A percentile compares a stretch with the other conserved stretches of the same genome.
Conservation (phyloP, 2,329 filamentous ascomycete genomes). For the Trichoderma sp. region DNA sequence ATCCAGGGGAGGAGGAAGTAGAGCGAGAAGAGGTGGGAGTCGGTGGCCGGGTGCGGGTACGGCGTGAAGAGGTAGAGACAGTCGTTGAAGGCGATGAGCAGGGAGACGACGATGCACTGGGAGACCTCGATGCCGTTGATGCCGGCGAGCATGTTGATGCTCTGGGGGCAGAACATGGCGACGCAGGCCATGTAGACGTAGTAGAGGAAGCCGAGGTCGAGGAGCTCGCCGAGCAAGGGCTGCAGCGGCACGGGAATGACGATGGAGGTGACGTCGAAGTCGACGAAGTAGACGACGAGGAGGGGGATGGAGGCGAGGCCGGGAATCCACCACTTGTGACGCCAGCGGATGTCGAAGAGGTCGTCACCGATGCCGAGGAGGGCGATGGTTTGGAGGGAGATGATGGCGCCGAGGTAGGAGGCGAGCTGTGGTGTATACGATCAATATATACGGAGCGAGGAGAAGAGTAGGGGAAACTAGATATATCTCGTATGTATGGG, state of each 20-base stretch:
- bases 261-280: slow-evolving; percentile 95
- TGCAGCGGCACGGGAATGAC: slow-evolving; percentile 85
- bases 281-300: slow-evolving; percentile 95
- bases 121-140: slow-evolving; percentile 97
- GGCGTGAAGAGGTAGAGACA: slow-evolving; percentile 77
- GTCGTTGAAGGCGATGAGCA: slow-evolving; percentile 82
- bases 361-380: slow-evolving; percentile 94
- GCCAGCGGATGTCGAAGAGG: slow-evolving; percentile 96
- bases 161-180: slow-evolving; percentile 96
- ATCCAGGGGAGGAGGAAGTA: slow-evolving; percentile 94
- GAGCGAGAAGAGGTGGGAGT: slow-evolving; percentile 93
- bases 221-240: slow-evolving; percentile 76
- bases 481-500: not conserved
- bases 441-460: not conserved
- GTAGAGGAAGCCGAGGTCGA: slow-evolving; percentile 81
- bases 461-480: not conserved
- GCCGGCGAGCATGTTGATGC: slow-evolving; percentile 99
- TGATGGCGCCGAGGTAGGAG: slow-evolving; percentile 89
- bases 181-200: slow-evolving; percentile 96
- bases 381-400: slow-evolving; percentile 85
- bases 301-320: slow-evolving; percentile 90
- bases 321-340: slow-evolving; percentile 97
- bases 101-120: slow-evolving; percentile 86
- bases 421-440: slow-evolving; percentile 60
- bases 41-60: slow-evolving; percentile 88